Percentiles rank a stretch among this genome's conserved stretches.
Conservation (phyloP, 2,329 filamentous ascomycete genomes). For the Aspergillus tanneri region DNA sequence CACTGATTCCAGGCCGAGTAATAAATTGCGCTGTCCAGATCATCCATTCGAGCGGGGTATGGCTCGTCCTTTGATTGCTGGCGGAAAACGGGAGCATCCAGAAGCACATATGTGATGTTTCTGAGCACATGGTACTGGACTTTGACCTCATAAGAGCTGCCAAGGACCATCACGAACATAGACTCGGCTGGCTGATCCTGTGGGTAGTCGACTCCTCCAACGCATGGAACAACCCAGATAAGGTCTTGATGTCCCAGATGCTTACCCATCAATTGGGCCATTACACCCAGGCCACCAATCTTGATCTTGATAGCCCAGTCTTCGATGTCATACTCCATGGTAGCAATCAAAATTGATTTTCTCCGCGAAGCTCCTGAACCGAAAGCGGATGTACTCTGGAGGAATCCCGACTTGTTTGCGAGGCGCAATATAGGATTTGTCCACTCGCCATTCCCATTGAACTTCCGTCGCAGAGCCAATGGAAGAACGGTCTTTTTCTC, state of each 20-base stretch:
- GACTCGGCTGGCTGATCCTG: constrained; percentile 58
- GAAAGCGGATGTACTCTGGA: constrained; percentile 39
- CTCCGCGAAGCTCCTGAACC: constrained; percentile 33
- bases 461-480: constrained; percentile 34
- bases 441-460: constrained; percentile 34
- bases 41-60: constrained; percentile 68
- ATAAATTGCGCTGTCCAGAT: constrained; percentile 66
- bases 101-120: constrained; percentile 67
- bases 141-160: constrained; percentile 59
- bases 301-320: constrained; percentile 71
- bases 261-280: constrained; percentile 69
- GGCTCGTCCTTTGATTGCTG: constrained; percentile 62
- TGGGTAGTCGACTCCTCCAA: constrained; percentile 65
- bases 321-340: constrained; percentile 71
- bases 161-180: constrained; percentile 63
- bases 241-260: constrained; percentile 64
- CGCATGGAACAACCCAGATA: constrained; percentile 64
- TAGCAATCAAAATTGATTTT: constrained; percentile 65
- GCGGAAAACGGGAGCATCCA: constrained; percentile 66
- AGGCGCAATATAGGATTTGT: constrained; percentile 37
- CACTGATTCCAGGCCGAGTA: constrained; percentile 71
- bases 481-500: constrained; percentile 49
- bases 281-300: constrained; percentile 68
- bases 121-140: constrained; percentile 63
- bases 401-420: constrained; percentile 36